Conservation (phyloP, 1,139 yeast species). For the Candida tropicalis region DNA sequence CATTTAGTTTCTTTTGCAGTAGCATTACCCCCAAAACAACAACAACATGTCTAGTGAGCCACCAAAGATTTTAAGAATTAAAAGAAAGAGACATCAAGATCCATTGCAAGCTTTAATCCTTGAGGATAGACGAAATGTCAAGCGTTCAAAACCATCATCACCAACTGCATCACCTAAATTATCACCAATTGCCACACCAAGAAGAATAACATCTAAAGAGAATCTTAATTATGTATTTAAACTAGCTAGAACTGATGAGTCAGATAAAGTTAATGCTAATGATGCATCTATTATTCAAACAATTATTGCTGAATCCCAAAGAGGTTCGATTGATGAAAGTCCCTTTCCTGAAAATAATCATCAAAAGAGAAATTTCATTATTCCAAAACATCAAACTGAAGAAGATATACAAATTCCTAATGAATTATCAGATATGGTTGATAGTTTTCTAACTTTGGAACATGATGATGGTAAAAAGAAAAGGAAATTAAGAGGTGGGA, state of each 20-base stretch:
- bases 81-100: conserved; percentile 82
- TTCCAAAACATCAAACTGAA: conserved; percentile 35
- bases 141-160: conserved; percentile 47
- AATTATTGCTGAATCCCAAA: conserved; percentile 16
- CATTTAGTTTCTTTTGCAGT: too few species aligned
- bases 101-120: conserved; percentile 76
- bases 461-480: conserved; percentile 5
- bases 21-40: too few species aligned
- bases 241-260: conserved; percentile 64
- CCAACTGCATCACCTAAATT: conserved; percentile 28
- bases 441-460: conserved; percentile 45
- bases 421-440: conserved; percentile 70
- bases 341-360: conserved; percentile 6
- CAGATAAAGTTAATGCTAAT: conserved; percentile 18
- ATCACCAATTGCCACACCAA: conserved; percentile 22
- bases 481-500: conserved; percentile 11
- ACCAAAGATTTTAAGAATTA: conserved; percentile 74
- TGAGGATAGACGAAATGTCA: conserved; percentile 40
- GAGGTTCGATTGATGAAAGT: conserved; percentile 5
- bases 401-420: conserved; percentile 53
- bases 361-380: conserved; percentile 32
- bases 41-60: conserved; percentile 21
- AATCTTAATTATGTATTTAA: conserved; percentile 48
- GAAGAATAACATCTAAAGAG: conserved; percentile 13
- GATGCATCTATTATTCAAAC: conserved; percentile 24